These are phyloP conservation scores for Aspergillus novoparasiticus DNA, from an alignment of 2,329 filamentous ascomycete species.

Conservation along the genomic window DNA sequence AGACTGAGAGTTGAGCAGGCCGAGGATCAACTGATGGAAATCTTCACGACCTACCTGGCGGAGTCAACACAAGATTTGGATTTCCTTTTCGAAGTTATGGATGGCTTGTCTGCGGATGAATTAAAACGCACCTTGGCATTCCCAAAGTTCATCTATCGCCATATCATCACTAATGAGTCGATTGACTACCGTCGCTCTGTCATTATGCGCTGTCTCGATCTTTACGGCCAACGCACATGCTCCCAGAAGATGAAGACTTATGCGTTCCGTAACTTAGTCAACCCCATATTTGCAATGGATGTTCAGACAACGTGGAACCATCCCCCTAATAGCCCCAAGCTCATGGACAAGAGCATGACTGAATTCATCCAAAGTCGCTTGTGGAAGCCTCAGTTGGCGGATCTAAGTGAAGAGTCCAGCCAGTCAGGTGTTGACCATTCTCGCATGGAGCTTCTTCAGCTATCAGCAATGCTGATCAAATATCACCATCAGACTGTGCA, in stretches of 20 bases:
- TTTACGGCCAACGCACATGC: constrained; percentile 76
- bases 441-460: constrained; percentile 90
- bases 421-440: constrained; percentile 93
- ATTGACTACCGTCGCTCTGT: constrained; percentile 83
- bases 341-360: constrained; percentile 85
- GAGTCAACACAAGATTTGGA: constrained; percentile 77
- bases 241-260: constrained; percentile 93
- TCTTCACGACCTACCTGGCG: constrained; percentile 79
- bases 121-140: constrained; percentile 76
- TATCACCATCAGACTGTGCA: constrained; percentile 87
- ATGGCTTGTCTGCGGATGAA: constrained; percentile 79
- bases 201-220: constrained; percentile 81
- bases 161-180: constrained; percentile 81
- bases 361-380: constrained; percentile 89
- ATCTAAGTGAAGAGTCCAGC: constrained; percentile 77
- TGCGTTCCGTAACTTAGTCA: constrained; percentile 86
- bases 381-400: constrained; percentile 86
- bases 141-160: constrained; percentile 78
- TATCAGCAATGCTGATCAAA: constrained; percentile 93
- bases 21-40: constrained; percentile 80
- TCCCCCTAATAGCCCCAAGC: constrained; percentile 61
- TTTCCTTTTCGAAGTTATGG: constrained; percentile 80
- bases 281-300: constrained; percentile 95
- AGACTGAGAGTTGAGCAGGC: constrained; percentile 87
- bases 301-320: constrained; percentile 78